phyloP scores from a whole-genome alignment of 306 rosid species.

The Gastrolobium villosum region DNA sequence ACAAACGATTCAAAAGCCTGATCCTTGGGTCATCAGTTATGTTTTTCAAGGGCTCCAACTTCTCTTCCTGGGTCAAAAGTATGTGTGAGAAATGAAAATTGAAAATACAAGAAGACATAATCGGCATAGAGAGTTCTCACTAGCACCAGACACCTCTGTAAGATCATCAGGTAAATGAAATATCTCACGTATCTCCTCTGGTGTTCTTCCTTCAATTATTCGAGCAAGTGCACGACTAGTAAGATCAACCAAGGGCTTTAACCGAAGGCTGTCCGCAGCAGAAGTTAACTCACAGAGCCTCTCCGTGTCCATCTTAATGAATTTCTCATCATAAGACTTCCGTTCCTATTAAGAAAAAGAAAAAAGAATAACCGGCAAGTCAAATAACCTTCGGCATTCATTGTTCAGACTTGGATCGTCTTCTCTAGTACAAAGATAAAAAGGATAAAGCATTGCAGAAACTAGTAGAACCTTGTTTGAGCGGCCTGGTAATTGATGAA shows the following conservation, averaged over 20 bases:
- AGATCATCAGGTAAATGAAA: constrained; percentile 99
- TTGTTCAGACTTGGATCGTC: constrained; percentile 12
- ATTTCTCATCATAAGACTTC: constrained; percentile 87
- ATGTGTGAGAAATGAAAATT: constrained; percentile 55
- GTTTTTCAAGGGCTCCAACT: constrained; percentile 92
- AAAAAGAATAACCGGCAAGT: constrained; percentile 50
- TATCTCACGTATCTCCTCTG: constrained; percentile 98
- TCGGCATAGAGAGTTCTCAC: constrained; percentile 56
- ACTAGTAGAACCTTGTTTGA: constrained; percentile 81
- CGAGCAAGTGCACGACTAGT: constrained; percentile 99
- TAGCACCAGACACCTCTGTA: constrained; percentile 88
- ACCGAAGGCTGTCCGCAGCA: constrained; percentile 96
- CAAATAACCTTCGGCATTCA: constrained; percentile 38
- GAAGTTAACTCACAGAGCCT: constrained; percentile 96
- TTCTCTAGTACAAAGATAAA: constrained; percentile 27
- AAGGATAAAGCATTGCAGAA: constrained; percentile 24
- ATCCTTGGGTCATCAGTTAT: constrained; percentile 95
- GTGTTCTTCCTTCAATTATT: constrained; percentile 96
- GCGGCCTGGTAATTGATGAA: constrained; percentile 96
- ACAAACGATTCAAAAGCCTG: constrained; percentile 92
- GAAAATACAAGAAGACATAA: constrained; percentile 49
- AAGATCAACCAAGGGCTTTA: constrained; percentile 97
- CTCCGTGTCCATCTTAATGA: constrained; percentile 90
- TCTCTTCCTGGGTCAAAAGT: constrained; percentile 82
- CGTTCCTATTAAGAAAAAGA: constrained; percentile 63